Base-by-base conservation (phyloP, 2,329 filamentous ascomycete species). In the Cercospora janseana region DNA sequence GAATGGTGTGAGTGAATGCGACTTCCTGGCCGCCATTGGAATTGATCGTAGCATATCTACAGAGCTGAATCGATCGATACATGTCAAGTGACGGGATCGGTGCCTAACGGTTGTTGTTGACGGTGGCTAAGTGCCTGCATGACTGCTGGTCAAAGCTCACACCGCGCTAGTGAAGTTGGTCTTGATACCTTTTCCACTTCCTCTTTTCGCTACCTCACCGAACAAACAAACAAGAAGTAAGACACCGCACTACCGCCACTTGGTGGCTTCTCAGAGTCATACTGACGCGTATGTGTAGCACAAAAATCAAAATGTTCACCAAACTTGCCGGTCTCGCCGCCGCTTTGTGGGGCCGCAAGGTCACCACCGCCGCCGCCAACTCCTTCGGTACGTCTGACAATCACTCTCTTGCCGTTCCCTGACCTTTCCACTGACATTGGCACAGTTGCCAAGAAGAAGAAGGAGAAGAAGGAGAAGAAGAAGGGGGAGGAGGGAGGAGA, bases 381-480 rank as follows among this genome's bases (percentile, higher is more conserved):
- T 8, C 9, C 18, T 13, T 31, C 42, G 20, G 35, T 40, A 26
- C 12, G 20, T 26, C 43, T 27, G 2, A n/a, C 35, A 9, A 20
- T 32, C 15, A 24, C 5, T 4, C 13, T 12, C 2, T 6, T 23
- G n/a, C 16, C 4, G 6, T 8, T 4, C 4, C 23, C 5, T 9
- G 24, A 28, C 8, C 38, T 6, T 37, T 46, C 8, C 24, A 34
- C 44, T 47, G 34, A 47, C 26, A 47, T 13, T 31, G 23, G 7
- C 44, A 40, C 24, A 47, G 44, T 29, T 13, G 15, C 32, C 34
- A 13, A 23, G 24, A 38, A 38, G 9, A 37, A 13, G 32, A 26
- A 40, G 32, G 16, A 47, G 34, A 38, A 46, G 44, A n/a, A 46
- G 32, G 24, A 46, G 44, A 20, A 40, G 44, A 27, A 46, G 44